Evolutionary conservation across 495 filamentous ascomycete species (phyloP).

Genomic region (Trichodelitschia bisporula): DNA sequence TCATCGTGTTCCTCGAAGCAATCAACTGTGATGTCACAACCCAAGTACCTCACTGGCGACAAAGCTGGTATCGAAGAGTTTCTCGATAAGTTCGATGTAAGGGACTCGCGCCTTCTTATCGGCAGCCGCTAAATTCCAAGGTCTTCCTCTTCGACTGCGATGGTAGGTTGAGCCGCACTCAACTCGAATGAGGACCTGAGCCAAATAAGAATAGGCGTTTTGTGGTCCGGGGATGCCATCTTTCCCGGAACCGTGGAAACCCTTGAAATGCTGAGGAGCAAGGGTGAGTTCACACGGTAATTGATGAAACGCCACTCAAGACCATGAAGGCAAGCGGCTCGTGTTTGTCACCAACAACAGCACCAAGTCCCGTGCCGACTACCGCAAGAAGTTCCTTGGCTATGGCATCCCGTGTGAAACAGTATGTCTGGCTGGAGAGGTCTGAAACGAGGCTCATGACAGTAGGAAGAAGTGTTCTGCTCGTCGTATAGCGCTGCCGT

Average conservation of each 20-base stretch:
- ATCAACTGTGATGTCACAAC: slow-evolving; percentile 16
- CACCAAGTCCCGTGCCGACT: slow-evolving; percentile 81
- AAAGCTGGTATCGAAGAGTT: slow-evolving; percentile 51
- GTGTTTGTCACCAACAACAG: slow-evolving; percentile 99
- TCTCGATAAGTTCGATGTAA: slow-evolving; percentile 72
- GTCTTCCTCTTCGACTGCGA: slow-evolving; percentile 86
- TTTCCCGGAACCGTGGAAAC: slow-evolving; percentile 69
- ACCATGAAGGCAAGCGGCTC: slow-evolving; percentile 49
- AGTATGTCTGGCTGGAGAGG: slow-evolving; percentile 15
- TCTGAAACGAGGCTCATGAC: not conserved
- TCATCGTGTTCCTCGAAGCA: too few relatives aligned
- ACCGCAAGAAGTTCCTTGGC: slow-evolving; percentile 67
- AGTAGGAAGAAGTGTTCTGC: slow-evolving; percentile 76
- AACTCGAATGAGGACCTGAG: not conserved
- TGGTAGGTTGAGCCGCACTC: slow-evolving; percentile 29
- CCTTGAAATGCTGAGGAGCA: slow-evolving; percentile 49
- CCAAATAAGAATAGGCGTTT: slow-evolving; percentile 45
- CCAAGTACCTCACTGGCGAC: slow-evolving; percentile 66
- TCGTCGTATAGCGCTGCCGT: slow-evolving; percentile 86
- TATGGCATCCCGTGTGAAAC: slow-evolving; percentile 55
- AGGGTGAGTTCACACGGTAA: slow-evolving; percentile 25
- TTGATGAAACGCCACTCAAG: slow-evolving; percentile 1
- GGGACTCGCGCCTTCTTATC: slow-evolving; percentile 16
- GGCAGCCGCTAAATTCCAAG: not conserved
- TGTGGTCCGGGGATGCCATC: slow-evolving; percentile 84